phyloP scores from a whole-genome alignment of 345 rosid species.

The Salix koriyanagi region DNA sequence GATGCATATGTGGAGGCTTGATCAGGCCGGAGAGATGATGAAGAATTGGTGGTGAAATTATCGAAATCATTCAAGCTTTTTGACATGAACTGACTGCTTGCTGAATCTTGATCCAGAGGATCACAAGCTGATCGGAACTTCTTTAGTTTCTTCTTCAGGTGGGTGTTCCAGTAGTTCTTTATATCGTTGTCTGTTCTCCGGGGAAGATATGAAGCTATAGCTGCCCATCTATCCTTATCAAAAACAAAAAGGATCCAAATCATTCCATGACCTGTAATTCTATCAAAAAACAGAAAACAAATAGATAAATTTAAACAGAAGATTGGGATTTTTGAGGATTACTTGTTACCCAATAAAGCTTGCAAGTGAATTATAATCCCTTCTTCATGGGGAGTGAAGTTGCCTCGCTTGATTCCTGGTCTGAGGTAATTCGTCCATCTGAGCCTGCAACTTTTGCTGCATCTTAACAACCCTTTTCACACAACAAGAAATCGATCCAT shows the following conservation, averaged over 20 bases:
- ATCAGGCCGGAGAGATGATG: conserved; percentile 9
- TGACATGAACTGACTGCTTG: conserved; percentile 14
- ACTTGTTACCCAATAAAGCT: conserved; percentile 99
- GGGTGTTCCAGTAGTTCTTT: conserved; percentile 99
- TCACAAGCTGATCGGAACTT: conserved; percentile 48
- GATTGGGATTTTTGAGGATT: conserved; percentile 29
- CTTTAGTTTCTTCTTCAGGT: conserved; percentile 92
- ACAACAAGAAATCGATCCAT: not conserved
- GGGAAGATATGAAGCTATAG: conserved; percentile 97
- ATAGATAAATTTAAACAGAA: not conserved
- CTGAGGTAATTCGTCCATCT: conserved; percentile 99
- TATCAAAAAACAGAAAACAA: not conserved
- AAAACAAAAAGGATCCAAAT: not conserved
- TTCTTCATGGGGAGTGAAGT: conserved; percentile 96
- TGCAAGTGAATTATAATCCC: conserved; percentile 97
- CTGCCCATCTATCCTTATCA: conserved; percentile 70
- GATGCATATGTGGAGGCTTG: conserved; percentile 64
- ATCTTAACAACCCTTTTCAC: conserved; percentile 62
- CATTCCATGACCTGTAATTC: not conserved
- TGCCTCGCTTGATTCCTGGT: conserved; percentile 97
- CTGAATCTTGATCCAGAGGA: conserved; percentile 28
- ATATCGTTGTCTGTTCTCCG: conserved; percentile 95
- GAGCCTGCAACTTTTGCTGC: conserved; percentile 99
- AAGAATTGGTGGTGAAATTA: conserved; percentile 18
- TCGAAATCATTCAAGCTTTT: conserved; percentile 15